Evolutionary conservation across 352 stramenopile genomes (phyloP), one percentile per base, ranked within the genome.

Genomic region (Phytophthora idaei): DNA sequence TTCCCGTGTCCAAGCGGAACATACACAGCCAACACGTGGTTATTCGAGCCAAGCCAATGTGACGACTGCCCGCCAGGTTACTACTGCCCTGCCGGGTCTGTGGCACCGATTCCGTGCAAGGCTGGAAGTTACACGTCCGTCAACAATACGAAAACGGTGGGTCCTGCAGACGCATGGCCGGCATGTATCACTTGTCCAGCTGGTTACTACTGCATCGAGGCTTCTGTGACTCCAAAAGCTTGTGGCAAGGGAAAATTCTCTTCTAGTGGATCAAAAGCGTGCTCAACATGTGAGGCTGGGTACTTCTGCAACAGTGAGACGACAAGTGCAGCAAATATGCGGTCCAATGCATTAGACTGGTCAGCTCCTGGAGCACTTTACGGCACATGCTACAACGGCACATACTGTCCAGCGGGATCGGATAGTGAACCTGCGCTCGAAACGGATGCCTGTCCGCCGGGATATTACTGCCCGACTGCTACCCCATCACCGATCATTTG

Each of bases 321-420:
- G 7, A 95, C 90, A 1, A 91, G 75, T 14, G 74, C 76, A n/a
- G 60, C 34, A 4, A 88, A 81, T 42, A 94, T 97, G 89, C 72
- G 59, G 9, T 73, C 74, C 0, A 75, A 82, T 21, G 70, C 80
- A 2, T 61, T 77, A 17, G 82, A 82, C 17, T 97, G 88, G 89
- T 55, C 66, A 6, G 37, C 72, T 0, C 81, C 85, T 1, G 81
- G 82, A 6, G 74, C 87, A 8, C 62, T 91, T 1, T 92, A 76
- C 46, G 90, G 90, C 4, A 80, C 80, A 11, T 97, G 90, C 55
- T 97, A 95, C 69, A 96, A 95, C 39, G 90, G 90, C 25, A 95
- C 87, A 14, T 96, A 95, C 59, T 97, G 91, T 49, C 80, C 86
- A 2, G 28, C 61, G 9, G 87, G 89, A 3, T 89, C 73, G 5